Percentiles rank a stretch among this genome's conserved stretches.
Evolutionary conservation across 257 asterid genomes (phyloP).

Genomic region (Penstemon eatonii): DNA sequence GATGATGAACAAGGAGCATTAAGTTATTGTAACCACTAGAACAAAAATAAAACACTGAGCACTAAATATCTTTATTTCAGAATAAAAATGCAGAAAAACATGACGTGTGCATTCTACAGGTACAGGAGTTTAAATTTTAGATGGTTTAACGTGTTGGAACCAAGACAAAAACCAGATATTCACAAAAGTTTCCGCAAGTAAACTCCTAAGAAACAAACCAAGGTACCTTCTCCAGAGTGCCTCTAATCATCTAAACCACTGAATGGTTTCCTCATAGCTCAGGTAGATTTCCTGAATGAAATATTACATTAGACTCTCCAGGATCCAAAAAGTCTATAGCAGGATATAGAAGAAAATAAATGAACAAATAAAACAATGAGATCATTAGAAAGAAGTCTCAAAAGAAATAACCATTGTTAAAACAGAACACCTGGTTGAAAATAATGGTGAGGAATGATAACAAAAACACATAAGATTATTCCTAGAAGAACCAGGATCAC

Average conservation of each 20-base stretch:
- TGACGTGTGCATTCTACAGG: neutral
- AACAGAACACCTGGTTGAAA: conserved; percentile 23
- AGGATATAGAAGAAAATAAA: conserved; percentile 22
- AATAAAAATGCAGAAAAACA: conserved; percentile 12
- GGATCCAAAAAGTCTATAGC: conserved; percentile 43
- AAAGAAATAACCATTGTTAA: conserved; percentile 19
- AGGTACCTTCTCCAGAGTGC: conserved; percentile 97
- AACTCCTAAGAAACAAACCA: conserved; percentile 83
- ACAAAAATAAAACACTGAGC: neutral
- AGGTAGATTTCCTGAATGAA: conserved; percentile 86
- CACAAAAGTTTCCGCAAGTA: conserved; percentile 45
- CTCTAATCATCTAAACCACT: conserved; percentile 89
- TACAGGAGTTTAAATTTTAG: conserved; percentile 9
- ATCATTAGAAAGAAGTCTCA: conserved; percentile 22
- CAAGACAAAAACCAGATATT: conserved; percentile 17
- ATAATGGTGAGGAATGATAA: conserved; percentile 8
- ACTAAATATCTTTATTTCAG: neutral
- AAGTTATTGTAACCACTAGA: conserved; percentile 10
- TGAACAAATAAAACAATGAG: conserved; percentile 16
- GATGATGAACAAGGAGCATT: conserved; percentile 1
- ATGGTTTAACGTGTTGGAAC: conserved; percentile 24
- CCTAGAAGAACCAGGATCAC: conserved; percentile 25
- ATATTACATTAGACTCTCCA: conserved; percentile 77
- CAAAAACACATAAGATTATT: conserved; percentile 19
- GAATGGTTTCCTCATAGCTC: conserved; percentile 90